Evolutionary conservation across 495 filamentous ascomycete genomes (phyloP).

Genomic region (Penicillium fimorum): DNA sequence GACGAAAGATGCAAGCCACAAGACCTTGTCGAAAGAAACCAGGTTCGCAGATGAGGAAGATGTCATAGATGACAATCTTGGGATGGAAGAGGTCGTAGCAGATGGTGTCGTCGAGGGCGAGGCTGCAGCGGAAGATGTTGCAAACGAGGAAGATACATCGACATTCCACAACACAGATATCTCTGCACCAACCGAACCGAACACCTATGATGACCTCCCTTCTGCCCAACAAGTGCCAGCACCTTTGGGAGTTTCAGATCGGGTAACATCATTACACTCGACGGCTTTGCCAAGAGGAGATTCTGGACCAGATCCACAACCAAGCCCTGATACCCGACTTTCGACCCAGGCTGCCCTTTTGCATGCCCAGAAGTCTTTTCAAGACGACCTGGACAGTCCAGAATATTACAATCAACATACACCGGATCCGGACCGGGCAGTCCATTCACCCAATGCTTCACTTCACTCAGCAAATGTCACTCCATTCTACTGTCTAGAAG

Average conservation of each 20-base stretch:
- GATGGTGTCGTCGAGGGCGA: not conserved
- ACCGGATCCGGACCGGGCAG: conserved; percentile 19
- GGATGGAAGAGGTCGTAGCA: not conserved
- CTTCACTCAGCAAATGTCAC: conserved; percentile 33
- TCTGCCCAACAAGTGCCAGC: conserved; percentile 38
- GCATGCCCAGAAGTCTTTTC: conserved; percentile 48
- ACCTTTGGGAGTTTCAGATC: conserved; percentile 30
- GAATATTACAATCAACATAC: conserved; percentile 10
- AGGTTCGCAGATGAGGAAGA: conserved; percentile 19
- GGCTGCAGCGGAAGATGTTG: not conserved
- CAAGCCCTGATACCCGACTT: conserved; percentile 36
- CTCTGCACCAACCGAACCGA: conserved; percentile 14
- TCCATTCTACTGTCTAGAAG: conserved; percentile 31
- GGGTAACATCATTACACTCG: conserved; percentile 41
- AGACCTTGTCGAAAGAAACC: conserved; percentile 18
- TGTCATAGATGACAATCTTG: not conserved
- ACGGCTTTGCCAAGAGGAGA: conserved; percentile 29
- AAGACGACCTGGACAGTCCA: conserved; percentile 44
- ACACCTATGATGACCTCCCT: conserved; percentile 37
- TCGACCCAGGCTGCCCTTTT: conserved; percentile 52
- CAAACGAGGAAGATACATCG: not conserved
- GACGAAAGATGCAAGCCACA: not conserved
- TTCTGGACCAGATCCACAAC: conserved; percentile 19
- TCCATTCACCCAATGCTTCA: conserved; percentile 15
- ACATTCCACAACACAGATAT: not conserved